Conservation (phyloP, 2,329 filamentous ascomycete species). For the Microcyclosporella mali region DNA sequence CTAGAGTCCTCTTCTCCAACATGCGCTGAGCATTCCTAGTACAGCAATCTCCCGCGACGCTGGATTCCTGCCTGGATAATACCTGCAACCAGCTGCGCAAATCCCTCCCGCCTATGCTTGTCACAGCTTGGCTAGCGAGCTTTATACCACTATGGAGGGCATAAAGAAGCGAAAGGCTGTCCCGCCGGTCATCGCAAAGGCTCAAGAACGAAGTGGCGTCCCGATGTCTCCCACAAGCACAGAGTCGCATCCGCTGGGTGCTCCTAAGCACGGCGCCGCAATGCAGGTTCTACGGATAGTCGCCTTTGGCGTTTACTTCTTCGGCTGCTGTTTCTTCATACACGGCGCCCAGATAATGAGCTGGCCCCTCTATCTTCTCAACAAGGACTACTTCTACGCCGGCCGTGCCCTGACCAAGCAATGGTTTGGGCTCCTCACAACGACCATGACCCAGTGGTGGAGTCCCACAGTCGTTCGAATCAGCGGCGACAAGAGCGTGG, state of each 20-base stretch:
- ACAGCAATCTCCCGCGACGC: conserved; percentile 13
- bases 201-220: conserved; percentile 2
- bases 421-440: conserved; percentile 69
- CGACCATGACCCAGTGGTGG: conserved; percentile 79
- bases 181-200: conserved; percentile 1
- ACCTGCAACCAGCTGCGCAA: neutral
- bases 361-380: conserved; percentile 65
- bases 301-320: conserved; percentile 42
- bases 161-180: conserved; percentile 22
- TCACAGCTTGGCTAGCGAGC: no score
- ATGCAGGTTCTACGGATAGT: conserved; percentile 41
- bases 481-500: conserved; percentile 73
- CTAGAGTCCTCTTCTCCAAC: no score
- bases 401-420: conserved; percentile 85
- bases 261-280: conserved; percentile 38
- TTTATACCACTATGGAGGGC: conserved; percentile 14
- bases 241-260: conserved; percentile 27
- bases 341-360: conserved; percentile 66
- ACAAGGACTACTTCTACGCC: conserved; percentile 69
- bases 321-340: conserved; percentile 39
- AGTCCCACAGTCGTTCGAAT: conserved; percentile 72
- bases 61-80: neutral
- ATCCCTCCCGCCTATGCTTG: conserved; percentile 1
- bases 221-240: neutral
- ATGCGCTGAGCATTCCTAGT: neutral